Evolutionary conservation across 2,329 filamentous ascomycete species (phyloP).

Genomic region (Calonectria fujianensis): DNA sequence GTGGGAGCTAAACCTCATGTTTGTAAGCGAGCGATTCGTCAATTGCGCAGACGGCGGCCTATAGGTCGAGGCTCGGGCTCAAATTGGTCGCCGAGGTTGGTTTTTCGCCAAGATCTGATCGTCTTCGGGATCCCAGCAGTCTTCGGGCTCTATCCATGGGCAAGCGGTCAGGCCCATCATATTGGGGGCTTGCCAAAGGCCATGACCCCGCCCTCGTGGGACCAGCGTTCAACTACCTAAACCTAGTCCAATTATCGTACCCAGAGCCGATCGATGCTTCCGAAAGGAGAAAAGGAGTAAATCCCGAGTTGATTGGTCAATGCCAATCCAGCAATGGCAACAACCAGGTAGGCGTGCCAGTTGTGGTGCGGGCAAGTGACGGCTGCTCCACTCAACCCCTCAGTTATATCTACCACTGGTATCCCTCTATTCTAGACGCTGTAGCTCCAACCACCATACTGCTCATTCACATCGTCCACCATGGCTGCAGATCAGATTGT

Average conservation of each 20-base stretch:
- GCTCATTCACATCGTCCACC: slow-evolving; percentile 14
- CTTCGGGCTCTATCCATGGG: neutral
- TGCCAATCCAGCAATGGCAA: neutral
- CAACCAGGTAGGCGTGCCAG: neutral
- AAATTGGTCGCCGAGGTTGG: neutral
- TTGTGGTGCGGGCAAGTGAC: neutral
- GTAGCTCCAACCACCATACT: neutral
- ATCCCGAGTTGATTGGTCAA: neutral
- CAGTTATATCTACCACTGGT: slow-evolving; percentile 12
- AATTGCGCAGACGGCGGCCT: neutral
- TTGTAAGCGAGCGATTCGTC: neutral
- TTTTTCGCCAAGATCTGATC: neutral
- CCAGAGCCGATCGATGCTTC: slow-evolving; percentile 2
- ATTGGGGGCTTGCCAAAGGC: neutral
- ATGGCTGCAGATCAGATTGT: slow-evolving; percentile 65
- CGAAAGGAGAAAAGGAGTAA: neutral
- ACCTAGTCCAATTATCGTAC: neutral
- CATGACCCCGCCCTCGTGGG: slow-evolving; percentile 5
- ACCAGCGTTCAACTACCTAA: neutral
- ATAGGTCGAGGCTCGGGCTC: neutral
- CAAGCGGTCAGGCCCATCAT: neutral
- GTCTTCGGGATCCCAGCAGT: neutral
- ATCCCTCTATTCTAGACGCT: neutral
- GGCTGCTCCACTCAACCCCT: slow-evolving; percentile 18
- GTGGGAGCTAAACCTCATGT: neutral